These are phyloP conservation scores for Ascocoryne sarcoides DNA, from an alignment of 2,329 filamentous ascomycete species.

Conservation along the genomic window DNA sequence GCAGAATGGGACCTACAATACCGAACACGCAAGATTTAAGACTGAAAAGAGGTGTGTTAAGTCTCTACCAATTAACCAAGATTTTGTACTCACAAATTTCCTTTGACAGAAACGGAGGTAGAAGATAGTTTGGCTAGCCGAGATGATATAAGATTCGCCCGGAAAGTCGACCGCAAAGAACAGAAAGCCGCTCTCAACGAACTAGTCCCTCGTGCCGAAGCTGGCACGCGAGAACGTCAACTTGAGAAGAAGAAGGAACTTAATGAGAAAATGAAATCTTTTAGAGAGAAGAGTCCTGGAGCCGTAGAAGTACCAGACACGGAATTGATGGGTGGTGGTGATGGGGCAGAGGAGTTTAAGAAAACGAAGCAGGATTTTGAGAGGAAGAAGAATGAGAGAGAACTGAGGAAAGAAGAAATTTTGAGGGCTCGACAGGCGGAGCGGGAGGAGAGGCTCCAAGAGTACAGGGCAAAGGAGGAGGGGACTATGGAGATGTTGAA, in stretches of 20 bases:
- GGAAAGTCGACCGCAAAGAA: conserved; percentile 52
- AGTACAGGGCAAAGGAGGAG: conserved; percentile 69
- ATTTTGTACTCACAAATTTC: conserved; percentile 5
- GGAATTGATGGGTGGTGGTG: conserved; percentile 68
- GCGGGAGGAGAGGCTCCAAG: conserved; percentile 65
- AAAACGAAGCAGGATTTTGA: conserved; percentile 55
- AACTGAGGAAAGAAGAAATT: conserved; percentile 74
- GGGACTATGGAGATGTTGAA: conserved; percentile 75
- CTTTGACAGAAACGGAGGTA: conserved; percentile 29
- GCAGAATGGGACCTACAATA: conserved; percentile 47
- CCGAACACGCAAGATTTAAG: conserved; percentile 69
- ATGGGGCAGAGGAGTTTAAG: conserved; percentile 59
- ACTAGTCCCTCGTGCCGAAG: conserved; percentile 70
- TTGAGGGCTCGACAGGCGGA: conserved; percentile 67
- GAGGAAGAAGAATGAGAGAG: conserved; percentile 72
- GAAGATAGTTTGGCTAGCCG: conserved; percentile 39
- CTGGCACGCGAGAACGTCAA: conserved; percentile 72
- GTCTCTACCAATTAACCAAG: background rate
- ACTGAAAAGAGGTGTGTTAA: conserved; percentile 40
- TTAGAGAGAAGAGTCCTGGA: conserved; percentile 59
- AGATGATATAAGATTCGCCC: conserved; percentile 49
- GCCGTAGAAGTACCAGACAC: conserved; percentile 58
- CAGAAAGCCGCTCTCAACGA: conserved; percentile 74
- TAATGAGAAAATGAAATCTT: conserved; percentile 64
- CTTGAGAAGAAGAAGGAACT: conserved; percentile 76